Conservation (phyloP, 106 monocot species). For the Platanthera guangdongensis region DNA sequence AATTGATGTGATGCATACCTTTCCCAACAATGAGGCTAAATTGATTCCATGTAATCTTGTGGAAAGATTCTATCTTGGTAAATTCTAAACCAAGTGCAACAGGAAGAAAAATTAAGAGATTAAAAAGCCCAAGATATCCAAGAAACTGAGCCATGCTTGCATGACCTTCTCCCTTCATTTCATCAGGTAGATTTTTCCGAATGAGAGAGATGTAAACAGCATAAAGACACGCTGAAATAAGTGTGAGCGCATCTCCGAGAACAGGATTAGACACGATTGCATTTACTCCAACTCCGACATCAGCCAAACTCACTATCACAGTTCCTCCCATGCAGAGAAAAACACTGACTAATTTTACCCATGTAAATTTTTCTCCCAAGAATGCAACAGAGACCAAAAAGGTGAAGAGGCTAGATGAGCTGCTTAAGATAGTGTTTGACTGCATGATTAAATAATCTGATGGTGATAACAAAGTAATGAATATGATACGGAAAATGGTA, state of each 20-base stretch:
- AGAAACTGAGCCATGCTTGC: conserved; percentile 87
- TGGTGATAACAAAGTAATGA: neutral
- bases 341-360: conserved; percentile 79
- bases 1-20: conserved; percentile 32
- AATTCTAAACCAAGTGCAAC: conserved; percentile 63
- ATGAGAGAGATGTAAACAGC: conserved; percentile 87
- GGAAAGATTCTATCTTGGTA: conserved; percentile 57
- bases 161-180: conserved; percentile 60
- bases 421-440: conserved; percentile 97
- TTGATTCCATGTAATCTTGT: conserved; percentile 61
- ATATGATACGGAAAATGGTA: neutral
- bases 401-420: conserved; percentile 90
- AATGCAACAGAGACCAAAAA: conserved; percentile 69
- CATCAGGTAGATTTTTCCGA: conserved; percentile 70
- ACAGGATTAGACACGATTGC: conserved; percentile 56
- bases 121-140: conserved; percentile 82
- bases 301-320: conserved; percentile 70
- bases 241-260: conserved; percentile 71
- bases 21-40: conserved; percentile 83
- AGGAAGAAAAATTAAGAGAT: conserved; percentile 74
- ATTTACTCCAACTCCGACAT: conserved; percentile 44
- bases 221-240: conserved; percentile 73
- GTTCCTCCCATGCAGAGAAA: conserved; percentile 94
- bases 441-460: conserved; percentile 29
- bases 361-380: conserved; percentile 79